Percentiles rank a stretch among this genome's conserved stretches.
phyloP scores from a whole-genome alignment of 2,329 filamentous ascomycete species.

The Claviceps digitariae region DNA sequence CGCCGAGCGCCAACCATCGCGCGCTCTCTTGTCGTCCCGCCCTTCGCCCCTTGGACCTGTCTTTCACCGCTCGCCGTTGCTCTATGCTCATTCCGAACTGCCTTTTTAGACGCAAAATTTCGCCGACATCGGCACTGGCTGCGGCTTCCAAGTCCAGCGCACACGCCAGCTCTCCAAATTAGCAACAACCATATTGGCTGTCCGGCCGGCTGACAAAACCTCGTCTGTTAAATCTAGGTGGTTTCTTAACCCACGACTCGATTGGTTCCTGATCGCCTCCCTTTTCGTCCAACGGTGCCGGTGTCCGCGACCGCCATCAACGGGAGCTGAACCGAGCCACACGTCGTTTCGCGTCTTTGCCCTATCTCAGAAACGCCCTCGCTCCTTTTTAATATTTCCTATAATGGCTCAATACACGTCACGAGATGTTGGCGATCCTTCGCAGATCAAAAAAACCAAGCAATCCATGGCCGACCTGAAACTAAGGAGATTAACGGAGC shows the following conservation, averaged over 20 bases:
- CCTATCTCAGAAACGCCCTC: neutral
- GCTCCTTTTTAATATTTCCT: conserved; percentile 10
- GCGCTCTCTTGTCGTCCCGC: neutral
- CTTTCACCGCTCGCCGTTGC: neutral
- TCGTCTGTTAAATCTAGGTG: neutral
- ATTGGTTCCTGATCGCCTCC: neutral
- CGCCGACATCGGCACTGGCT: neutral
- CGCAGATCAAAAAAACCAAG: conserved; percentile 79
- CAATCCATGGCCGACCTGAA: conserved; percentile 99
- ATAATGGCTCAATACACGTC: conserved; percentile 55
- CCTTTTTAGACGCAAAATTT: neutral
- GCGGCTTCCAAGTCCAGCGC: neutral
- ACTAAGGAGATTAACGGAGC: conserved; percentile 85
- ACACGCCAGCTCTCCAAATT: too few species aligned
- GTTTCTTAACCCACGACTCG: neutral
- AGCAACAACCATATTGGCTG: neutral
- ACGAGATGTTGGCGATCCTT: conserved; percentile 52
- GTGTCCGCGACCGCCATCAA: neutral
- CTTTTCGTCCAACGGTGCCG: neutral
- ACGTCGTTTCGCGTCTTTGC: neutral
- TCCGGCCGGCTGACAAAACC: neutral
- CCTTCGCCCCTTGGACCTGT: neutral
- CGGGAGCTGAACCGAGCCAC: neutral
- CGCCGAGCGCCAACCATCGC: neutral
- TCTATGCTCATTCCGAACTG: neutral